Base-by-base conservation (phyloP, 176 grass and related monocot genomes). In the Calamus simplicifolius region DNA sequence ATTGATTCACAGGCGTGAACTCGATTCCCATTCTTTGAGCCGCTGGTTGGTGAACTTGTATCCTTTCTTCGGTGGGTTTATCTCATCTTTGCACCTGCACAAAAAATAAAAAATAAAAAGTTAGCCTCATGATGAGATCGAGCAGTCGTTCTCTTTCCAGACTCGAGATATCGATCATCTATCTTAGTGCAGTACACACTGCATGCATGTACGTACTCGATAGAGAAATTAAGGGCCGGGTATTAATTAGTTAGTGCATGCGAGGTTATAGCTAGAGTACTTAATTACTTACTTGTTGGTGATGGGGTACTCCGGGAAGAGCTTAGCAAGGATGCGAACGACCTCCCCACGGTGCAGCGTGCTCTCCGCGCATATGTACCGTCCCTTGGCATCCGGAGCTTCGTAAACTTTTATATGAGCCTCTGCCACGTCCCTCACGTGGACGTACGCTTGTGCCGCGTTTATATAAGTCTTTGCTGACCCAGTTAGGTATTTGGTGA, bases 331-430 rank as follows among this genome's bases (percentile, higher is more conserved):
- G 18, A 84, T 57, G 8, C 80, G 86, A 68, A 82, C 83, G 19
- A 95, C 73, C 10, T 89, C 79, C 17, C 76, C 80, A 52, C 86
- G 82, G 68, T 95, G 90, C 17, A 95, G 63, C 0, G 82, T 83
- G 77, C 80, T 83, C 74, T 95, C 82, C 31, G 82, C 82, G 52
- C 90, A 95, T 70, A 95, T 78, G 74, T 95, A 95, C 50, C 90
- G 73, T 28, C 90, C 86, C 26, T 14, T 25, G 0, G 85, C 90
- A 23, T 1, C 29, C 0, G 79, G 55, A 0, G 26, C 4, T 76
- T 95, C 86, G 26, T 79, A 90, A 1, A 95, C 90, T 27, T 58
- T 65, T 53, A 95, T 49, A 49, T 95, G 90, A 16, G 82, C 82
- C 74, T 86, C 73, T 5, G 80, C 90, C 1, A 90, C 86, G 76